Conservation (phyloP, 805 yeast genomes). For the Komagataella phaffii region DNA sequence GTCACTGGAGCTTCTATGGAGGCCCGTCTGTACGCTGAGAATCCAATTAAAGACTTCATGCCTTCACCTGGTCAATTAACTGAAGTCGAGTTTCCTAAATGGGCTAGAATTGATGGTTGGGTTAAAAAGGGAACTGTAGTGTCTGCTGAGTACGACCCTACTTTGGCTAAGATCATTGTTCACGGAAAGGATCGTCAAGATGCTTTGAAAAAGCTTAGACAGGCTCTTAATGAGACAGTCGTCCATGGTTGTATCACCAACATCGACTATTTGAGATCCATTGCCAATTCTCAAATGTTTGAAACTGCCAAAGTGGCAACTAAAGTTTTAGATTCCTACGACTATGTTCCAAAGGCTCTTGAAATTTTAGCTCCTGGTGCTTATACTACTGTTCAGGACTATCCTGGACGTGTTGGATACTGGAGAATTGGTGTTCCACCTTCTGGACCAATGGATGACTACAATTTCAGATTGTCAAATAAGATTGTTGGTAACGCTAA, state of each 20-base stretch:
- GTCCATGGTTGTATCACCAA: conserved; percentile 85
- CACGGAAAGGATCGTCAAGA: conserved; percentile 84
- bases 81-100: conserved; percentile 71
- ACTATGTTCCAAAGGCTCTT: conserved; percentile 71
- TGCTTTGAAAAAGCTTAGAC: conserved; percentile 62
- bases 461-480: conserved; percentile 82
- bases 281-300: conserved; percentile 78
- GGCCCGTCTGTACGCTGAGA: conserved; percentile 92
- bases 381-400: conserved; percentile 93
- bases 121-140: conserved; percentile 75
- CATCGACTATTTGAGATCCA: conserved; percentile 76
- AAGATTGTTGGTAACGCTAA: conserved; percentile 78
- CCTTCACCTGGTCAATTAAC: conserved; percentile 95
- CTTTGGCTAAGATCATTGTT: conserved; percentile 91
- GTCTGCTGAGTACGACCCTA: conserved; percentile 93
- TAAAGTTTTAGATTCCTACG: conserved; percentile 71
- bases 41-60: conserved; percentile 87
- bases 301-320: conserved; percentile 76
- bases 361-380: conserved; percentile 87
- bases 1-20: conserved; percentile 90
- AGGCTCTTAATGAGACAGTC: conserved; percentile 76
- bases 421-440: conserved; percentile 97
- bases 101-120: conserved; percentile 96
- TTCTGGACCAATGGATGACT: conserved; percentile 95
- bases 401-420: conserved; percentile 76